Base-by-base conservation (phyloP, 202 grass and related monocot genomes). In the Saccharum hybrid region DNA sequence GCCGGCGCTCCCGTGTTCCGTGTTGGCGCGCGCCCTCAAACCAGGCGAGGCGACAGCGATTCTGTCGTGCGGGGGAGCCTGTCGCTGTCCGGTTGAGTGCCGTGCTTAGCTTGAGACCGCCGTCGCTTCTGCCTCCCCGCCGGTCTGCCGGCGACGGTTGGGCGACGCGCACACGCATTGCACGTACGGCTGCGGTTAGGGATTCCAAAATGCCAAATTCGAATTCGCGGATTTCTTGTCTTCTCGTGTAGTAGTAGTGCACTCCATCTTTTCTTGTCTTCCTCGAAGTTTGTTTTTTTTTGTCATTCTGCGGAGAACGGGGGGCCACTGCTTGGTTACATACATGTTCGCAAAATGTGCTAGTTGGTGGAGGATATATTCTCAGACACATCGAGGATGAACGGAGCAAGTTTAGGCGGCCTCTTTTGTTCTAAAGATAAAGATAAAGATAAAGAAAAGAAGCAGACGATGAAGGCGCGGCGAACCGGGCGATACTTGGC, bases 291-390 rank as follows among this genome's bases (percentile, higher is more conserved):
- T 18, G n/a, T 4, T 16, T 68, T 48, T 8, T 15, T 38, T n/a
- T n/a, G n/a, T 19, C 8, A 7, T 36, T 33, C 66, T 13, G 26
- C 6, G n/a, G 11, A 42, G 9, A 76, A 11, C 3, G 42, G 22
- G 42, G 34, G n/a, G n/a, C n/a, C n/a, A n/a, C n/a, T n/a, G n/a
- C n/a, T n/a, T n/a, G n/a, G n/a, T n/a, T n/a, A n/a, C n/a, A n/a
- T n/a, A n/a, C n/a, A n/a, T n/a, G 68, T 79, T 57, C 18, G 8
- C 54, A 57, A 43, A 57, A 57, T 73, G 49, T 46, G 43, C 45
- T 33, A 73, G 83, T 82, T n/a, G 78, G 45, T 77, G 88, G 38
- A 71, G 67, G 67, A 79, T 78, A 86, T 78, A 74, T 78, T 86
- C 83, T 30, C 75, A 26, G 12, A 37, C 42, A 6, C 18, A 54